Base-by-base conservation (phyloP, 106 monocot species). In the Dendrobium chrysotoxum region DNA sequence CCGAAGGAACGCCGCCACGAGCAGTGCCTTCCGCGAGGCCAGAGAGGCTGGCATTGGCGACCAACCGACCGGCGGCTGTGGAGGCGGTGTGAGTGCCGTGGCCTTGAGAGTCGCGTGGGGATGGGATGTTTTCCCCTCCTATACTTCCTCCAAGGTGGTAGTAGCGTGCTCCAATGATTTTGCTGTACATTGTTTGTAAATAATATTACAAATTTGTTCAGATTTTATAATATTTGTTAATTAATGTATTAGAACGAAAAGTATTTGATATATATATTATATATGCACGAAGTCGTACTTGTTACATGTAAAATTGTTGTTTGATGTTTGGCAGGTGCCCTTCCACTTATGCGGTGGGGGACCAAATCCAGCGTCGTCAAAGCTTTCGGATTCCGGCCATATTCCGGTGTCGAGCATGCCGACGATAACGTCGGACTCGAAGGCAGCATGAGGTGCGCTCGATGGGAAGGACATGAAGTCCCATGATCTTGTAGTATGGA, bases 371-470 rank as follows among this genome's bases (percentile, higher is more conserved):
- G 71, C 75, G 75, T 87, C 84, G 13, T 10, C 74, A 15, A 87
- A 87, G 72, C 83, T 83, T 7, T 78, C 73, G 8, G 86, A 86
- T 28, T 77, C 80, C 8, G 80, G 83, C 79, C 80, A 80, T 57
- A 79, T 75, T 28, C 85, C 82, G 45, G 94, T 98, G 86, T 98
- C 97, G 57, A 98, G 89, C 58, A 98, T 81, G 81, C 89, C 97
- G 11, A 98, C 53, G 45, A 98, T 78, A 77, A 92, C 90, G 57
- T 98, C 97, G 61, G 92, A 89, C 11, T 94, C 97, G 81, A 94
- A 98, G 88, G 28, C 12, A 17, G 46, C 77, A 1, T 20, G 57
- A 38, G 28, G 16, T 40, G 39, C 55, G 16, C 17, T 77, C 2
- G 4, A 0, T 6, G 86, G 79, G 66, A 86, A 83, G 30, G 76